Percentiles rank a stretch among this genome's conserved stretches.
These are phyloP conservation scores for Rosellinia necatrix DNA, from an alignment of 2,329 filamentous ascomycete species.

Conservation along the genomic window DNA sequence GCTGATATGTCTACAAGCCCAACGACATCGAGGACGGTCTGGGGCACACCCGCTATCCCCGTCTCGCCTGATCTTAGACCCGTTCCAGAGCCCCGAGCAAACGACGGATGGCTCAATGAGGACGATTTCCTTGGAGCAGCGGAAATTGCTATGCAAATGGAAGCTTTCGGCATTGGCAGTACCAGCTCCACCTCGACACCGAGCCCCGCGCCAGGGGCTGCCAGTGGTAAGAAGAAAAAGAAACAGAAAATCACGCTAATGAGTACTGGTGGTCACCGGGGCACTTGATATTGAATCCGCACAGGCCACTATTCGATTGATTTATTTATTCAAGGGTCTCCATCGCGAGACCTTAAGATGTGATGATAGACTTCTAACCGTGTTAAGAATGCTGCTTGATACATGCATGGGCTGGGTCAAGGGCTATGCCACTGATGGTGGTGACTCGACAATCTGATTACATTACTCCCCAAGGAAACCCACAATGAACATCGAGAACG, in stretches of 20 bases:
- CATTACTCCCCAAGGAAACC: neutral
- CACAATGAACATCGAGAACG: neutral
- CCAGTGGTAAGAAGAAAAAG: constrained; percentile 67
- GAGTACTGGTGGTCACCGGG: constrained; percentile 63
- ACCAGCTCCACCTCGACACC: constrained; percentile 23
- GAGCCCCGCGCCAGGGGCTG: constrained; percentile 28
- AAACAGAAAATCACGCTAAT: constrained; percentile 74
- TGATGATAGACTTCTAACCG: neutral
- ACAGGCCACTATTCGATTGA: neutral
- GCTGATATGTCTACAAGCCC: constrained; percentile 84
- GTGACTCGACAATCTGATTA: neutral
- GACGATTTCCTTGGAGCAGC: constrained; percentile 71
- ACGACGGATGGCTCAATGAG: constrained; percentile 87
- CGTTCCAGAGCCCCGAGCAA: constrained; percentile 47
- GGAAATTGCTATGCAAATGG: constrained; percentile 64
- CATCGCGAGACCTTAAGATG: neutral
- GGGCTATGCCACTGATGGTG: neutral
- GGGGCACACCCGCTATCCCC: constrained; percentile 80
- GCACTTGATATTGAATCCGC: constrained; percentile 28
- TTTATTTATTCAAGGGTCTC: neutral
- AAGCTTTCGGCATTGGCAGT: constrained; percentile 53
- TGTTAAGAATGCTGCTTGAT: constrained; percentile 3
- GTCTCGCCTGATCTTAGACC: constrained; percentile 59
- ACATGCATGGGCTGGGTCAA: neutral
- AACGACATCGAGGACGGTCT: constrained; percentile 77